Conservation (phyloP, 305 asterid species). For the Coffea humblotiana region DNA sequence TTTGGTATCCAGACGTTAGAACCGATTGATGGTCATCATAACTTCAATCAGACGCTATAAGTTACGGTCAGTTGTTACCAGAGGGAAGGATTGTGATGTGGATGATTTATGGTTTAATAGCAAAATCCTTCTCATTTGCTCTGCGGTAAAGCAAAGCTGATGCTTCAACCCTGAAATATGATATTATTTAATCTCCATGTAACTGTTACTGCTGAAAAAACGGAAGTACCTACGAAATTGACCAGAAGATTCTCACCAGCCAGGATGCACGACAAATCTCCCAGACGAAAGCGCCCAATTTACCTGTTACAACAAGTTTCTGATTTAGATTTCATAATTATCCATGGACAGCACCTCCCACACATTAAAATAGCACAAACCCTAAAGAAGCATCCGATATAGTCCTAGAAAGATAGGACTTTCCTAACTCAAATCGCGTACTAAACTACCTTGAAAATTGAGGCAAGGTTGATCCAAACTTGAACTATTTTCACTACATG, state of each 20-base stretch:
- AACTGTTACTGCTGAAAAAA: not conserved
- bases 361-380: not conserved
- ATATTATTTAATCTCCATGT: slow-evolving; percentile 8
- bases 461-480: not conserved
- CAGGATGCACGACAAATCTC: slow-evolving; percentile 88
- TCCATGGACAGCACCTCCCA: not conserved
- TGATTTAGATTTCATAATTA: not conserved
- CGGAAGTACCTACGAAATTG: not conserved
- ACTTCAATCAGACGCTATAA: not conserved
- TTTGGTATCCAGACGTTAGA: not conserved
- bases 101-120: slow-evolving; percentile 59
- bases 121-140: slow-evolving; percentile 88
- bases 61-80: slow-evolving; percentile 16
- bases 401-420: not conserved
- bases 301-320: slow-evolving; percentile 46
- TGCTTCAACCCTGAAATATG: slow-evolving; percentile 89
- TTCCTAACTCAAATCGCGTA: not conserved
- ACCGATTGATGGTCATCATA: not conserved
- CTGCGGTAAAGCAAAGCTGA: slow-evolving; percentile 91
- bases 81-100: slow-evolving; percentile 23
- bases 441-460: too few relatives aligned
- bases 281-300: slow-evolving; percentile 82
- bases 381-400: not conserved
- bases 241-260: slow-evolving; percentile 63
- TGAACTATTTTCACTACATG: not conserved